A percentile compares a stretch with the other conserved stretches of the same genome.
Conservation (phyloP, 345 rosid genomes). For the Mallotus nudiflorus region DNA sequence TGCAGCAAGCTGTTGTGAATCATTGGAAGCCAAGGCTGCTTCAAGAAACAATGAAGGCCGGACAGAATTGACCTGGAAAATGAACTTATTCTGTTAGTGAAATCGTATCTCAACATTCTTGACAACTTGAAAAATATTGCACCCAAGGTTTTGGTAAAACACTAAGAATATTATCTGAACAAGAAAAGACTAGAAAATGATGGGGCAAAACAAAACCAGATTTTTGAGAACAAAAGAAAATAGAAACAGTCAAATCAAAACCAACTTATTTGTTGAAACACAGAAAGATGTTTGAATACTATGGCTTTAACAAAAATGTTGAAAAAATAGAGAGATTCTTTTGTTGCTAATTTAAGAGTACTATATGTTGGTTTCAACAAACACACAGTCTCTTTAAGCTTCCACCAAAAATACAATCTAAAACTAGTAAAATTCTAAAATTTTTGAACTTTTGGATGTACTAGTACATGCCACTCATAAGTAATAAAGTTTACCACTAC, state of each 20-base stretch:
- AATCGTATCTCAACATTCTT: too few relatives aligned
- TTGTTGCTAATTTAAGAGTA: neutral
- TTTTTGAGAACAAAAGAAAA: neutral
- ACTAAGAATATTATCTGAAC: neutral
- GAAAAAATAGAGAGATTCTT: too few relatives aligned
- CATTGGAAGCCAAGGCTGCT: constrained; percentile 72
- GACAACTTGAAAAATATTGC: neutral
- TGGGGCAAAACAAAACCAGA: neutral
- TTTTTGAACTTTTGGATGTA: neutral
- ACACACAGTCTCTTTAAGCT: neutral
- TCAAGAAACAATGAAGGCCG: constrained; percentile 76
- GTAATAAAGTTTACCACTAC: neutral
- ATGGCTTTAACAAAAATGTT: too few relatives aligned
- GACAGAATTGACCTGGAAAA: constrained; percentile 64
- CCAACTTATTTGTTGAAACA: neutral
- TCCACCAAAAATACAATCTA: neutral
- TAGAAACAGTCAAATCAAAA: neutral
- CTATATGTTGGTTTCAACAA: neutral
- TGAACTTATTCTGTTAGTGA: constrained; percentile 3
- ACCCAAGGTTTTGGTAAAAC: neutral
- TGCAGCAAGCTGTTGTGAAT: constrained; percentile 81
- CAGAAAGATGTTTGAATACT: too few relatives aligned
- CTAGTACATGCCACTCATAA: neutral
- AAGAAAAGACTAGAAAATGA: neutral
- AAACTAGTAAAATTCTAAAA: neutral